phyloP scores from a whole-genome alignment of 2,329 filamentous ascomycete genomes.

The Botryotinia globosa region DNA sequence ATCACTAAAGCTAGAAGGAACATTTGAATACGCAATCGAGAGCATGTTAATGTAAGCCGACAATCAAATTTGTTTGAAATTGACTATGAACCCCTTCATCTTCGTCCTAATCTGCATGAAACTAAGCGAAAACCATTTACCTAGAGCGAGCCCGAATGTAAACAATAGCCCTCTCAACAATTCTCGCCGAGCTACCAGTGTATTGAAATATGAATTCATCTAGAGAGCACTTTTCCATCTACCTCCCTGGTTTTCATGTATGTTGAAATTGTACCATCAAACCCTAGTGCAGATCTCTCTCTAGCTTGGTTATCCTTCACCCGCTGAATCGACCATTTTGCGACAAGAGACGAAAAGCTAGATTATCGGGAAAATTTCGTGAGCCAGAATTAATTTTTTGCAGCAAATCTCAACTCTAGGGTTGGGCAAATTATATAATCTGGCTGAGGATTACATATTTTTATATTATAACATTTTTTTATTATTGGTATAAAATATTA shows the following conservation, averaged over 20 bases:
- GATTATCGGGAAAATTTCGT: slow-evolving; percentile 6
- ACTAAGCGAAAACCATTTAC: slow-evolving; percentile 7
- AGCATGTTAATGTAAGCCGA: background rate
- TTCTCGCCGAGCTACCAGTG: background rate
- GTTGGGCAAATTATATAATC: too few relatives aligned
- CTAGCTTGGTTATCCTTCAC: background rate
- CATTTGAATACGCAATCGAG: slow-evolving; percentile 1
- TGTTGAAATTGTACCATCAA: background rate
- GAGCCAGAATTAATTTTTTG: background rate
- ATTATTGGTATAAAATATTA: too few relatives aligned
- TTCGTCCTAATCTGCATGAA: background rate
- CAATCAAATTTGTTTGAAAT: background rate
- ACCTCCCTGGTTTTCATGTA: background rate
- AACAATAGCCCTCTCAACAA: background rate
- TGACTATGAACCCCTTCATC: slow-evolving; percentile 5
- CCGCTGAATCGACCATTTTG: slow-evolving; percentile 3
- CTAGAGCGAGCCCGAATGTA: background rate
- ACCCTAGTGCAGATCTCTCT: slow-evolving; percentile 1
- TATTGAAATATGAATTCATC: background rate
- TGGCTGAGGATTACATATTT: too few relatives aligned
- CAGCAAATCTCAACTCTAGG: background rate
- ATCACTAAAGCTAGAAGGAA: background rate
- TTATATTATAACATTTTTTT: too few relatives aligned
- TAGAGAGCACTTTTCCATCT: background rate
- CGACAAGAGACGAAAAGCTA: slow-evolving; percentile 7